phyloP scores from a whole-genome alignment of 257 asterid genomes.

The Solanum sejunctum region DNA sequence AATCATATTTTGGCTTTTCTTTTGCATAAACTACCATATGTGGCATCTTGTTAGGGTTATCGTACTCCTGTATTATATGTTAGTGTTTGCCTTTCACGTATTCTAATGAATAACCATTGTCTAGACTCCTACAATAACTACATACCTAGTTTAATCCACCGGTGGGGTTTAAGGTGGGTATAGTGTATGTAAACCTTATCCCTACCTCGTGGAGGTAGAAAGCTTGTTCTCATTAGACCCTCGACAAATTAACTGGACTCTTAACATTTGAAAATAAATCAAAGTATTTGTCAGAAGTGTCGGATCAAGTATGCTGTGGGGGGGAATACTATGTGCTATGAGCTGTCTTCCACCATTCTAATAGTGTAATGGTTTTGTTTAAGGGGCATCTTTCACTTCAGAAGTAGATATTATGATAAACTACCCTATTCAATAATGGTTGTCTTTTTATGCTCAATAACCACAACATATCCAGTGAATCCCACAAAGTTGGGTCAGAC shows the following conservation, averaged over 20 bases:
- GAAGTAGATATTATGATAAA: background rate
- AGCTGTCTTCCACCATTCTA: background rate
- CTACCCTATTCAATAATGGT: background rate
- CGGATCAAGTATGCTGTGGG: background rate
- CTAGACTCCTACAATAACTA: background rate
- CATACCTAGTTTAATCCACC: background rate
- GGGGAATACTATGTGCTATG: background rate
- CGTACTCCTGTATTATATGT: background rate
- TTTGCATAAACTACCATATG: background rate
- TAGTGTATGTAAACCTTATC: no score
- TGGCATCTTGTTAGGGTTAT: background rate
- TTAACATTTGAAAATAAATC: background rate
- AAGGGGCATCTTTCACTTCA: background rate
- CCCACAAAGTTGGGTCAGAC: no score
- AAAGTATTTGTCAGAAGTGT: background rate
- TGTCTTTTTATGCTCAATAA: background rate
- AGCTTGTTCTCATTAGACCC: background rate
- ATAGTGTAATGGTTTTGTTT: background rate
- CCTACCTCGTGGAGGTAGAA: background rate
- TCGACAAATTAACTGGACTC: background rate
- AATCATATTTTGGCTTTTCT: background rate
- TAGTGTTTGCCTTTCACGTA: background rate
- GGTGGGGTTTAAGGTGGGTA: no score
- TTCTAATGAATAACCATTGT: background rate
- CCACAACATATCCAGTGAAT: no score